Percentiles rank a stretch among this genome's conserved stretches.
phyloP scores from a whole-genome alignment of 1,139 yeast species.

The Taiozyma sp. region DNA sequence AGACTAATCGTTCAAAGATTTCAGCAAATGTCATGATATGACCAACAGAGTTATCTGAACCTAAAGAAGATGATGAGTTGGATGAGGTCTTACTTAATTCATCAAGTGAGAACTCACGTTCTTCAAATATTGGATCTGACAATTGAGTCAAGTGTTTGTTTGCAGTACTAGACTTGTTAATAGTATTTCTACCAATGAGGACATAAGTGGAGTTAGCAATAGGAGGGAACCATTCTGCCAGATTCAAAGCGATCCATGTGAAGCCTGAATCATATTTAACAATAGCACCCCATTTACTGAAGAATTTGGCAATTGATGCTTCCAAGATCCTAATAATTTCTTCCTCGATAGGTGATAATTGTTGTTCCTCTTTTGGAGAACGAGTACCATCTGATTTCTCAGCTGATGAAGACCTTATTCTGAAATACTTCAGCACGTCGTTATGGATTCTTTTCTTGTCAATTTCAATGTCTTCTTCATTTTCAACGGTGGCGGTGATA shows the following conservation, averaged over 20 bases:
- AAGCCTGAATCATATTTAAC: conserved; percentile 78
- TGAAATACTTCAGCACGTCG: conserved; percentile 52
- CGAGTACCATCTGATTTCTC: conserved; percentile 8
- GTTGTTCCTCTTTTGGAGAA: conserved; percentile 18
- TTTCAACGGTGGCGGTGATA: conserved; percentile 46
- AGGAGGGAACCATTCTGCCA: conserved; percentile 87
- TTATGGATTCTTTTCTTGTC: conserved; percentile 38
- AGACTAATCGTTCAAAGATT: conserved; percentile 69
- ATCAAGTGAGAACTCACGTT: conserved; percentile 10
- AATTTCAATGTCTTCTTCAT: conserved; percentile 20
- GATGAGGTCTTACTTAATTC: conserved; percentile 4
- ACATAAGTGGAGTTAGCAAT: conserved; percentile 31
- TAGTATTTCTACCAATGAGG: conserved; percentile 31
- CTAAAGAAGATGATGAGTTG: conserved; percentile 2
- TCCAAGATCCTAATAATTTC: conserved; percentile 56
- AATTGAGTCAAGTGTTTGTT: conserved; percentile 20
- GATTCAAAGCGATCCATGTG: conserved; percentile 82
- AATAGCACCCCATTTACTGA: conserved; percentile 73
- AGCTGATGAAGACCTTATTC: conserved; percentile 26
- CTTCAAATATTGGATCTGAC: conserved; percentile 8
- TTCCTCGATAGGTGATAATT: conserved; percentile 38
- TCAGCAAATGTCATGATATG: conserved; percentile 51
- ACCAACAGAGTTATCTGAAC: conserved; percentile 1
- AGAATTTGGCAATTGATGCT: conserved; percentile 57
- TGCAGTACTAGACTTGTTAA: conserved; percentile 13